Conservation (phyloP, 2,329 filamentous ascomycete species). For the Penicillium capsulatum region DNA sequence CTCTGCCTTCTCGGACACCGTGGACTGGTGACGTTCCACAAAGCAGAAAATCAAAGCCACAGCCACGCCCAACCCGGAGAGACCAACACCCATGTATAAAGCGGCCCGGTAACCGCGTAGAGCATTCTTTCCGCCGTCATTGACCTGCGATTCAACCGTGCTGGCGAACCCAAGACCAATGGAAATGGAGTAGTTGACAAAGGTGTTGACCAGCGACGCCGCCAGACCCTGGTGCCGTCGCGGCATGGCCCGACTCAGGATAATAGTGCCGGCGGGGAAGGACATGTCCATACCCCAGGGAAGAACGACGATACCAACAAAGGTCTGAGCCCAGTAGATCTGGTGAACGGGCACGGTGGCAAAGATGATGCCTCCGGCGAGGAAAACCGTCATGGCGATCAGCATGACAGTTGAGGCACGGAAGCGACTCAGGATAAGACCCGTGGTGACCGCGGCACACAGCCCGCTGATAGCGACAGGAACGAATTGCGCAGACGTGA, state of each 20-base stretch:
- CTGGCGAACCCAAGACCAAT: slow-evolving; percentile 63
- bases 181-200: slow-evolving; percentile 66
- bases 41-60: no score
- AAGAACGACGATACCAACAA: slow-evolving; percentile 56
- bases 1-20: no score
- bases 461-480: no score
- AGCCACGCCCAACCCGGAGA: slow-evolving; percentile 25
- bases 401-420: no score
- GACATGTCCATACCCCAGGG: slow-evolving; percentile 65
- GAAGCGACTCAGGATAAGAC: no score
- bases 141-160: slow-evolving; percentile 54
- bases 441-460: no score
- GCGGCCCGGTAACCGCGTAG: slow-evolving; percentile 41
- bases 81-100: slow-evolving; percentile 40
- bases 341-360: slow-evolving; percentile 51
- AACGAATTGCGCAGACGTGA: no score
- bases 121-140: slow-evolving; percentile 35
- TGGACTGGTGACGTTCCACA: no score
- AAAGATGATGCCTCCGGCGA: slow-evolving; percentile 21
- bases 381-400: neutral
- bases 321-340: slow-evolving; percentile 62
- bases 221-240: slow-evolving; percentile 50
- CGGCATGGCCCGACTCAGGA: slow-evolving; percentile 53
- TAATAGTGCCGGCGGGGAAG: slow-evolving; percentile 59
- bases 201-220: slow-evolving; percentile 57